Conservation (phyloP, 345 rosid genomes). For the Moricandia arvensis region DNA sequence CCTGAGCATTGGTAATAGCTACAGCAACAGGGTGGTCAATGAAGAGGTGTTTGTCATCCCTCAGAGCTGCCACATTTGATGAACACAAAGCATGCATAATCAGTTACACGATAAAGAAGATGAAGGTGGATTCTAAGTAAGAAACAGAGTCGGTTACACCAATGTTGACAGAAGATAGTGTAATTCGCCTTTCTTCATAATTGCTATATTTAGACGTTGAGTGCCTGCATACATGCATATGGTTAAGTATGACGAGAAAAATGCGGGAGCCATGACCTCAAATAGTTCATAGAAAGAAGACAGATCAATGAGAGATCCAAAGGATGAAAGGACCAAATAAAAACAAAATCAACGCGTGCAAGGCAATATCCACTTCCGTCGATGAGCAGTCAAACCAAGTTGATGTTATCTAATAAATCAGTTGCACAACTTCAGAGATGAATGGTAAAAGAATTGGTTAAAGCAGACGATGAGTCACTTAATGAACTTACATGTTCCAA, state of each 20-base stretch:
- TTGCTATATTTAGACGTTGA: too few relatives aligned
- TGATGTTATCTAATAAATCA: neutral
- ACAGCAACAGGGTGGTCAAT: slow-evolving; percentile 90
- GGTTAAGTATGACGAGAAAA: too few relatives aligned
- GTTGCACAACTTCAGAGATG: neutral
- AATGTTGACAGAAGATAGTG: too few relatives aligned
- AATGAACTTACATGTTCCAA: neutral
- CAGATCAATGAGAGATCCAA: too few relatives aligned
- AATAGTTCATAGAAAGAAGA: neutral
- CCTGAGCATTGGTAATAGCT: slow-evolving; percentile 80
- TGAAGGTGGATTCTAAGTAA: too few relatives aligned
- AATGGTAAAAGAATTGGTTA: neutral
- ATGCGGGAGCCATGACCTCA: neutral
- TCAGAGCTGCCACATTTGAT: too few relatives aligned
- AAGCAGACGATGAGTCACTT: neutral
- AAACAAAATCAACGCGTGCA: neutral
- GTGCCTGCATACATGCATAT: too few relatives aligned
- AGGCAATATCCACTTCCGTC: too few relatives aligned
- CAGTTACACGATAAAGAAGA: too few relatives aligned
- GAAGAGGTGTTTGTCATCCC: slow-evolving; percentile 55
- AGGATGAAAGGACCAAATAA: neutral
- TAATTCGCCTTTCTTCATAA: too few relatives aligned
- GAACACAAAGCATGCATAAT: too few relatives aligned
- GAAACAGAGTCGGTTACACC: too few relatives aligned
- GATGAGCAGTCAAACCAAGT: neutral